These are phyloP conservation scores for Telopea speciosissima DNA, from an alignment of 177 flowering plant genomes.

Conservation along the genomic window DNA sequence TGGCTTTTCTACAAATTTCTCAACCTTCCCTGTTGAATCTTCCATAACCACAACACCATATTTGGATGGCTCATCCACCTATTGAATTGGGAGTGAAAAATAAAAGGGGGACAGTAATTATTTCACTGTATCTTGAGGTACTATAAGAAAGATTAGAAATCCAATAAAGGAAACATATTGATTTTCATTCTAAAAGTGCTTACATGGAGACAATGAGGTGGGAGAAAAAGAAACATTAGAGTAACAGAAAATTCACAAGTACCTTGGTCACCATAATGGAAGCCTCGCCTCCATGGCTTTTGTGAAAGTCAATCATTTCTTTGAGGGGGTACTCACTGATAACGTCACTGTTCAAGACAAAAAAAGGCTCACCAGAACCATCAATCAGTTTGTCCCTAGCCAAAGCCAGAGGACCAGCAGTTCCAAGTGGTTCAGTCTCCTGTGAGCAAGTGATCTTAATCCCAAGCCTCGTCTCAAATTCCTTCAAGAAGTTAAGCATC, in stretches of 20 bases:
- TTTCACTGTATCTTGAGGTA: background rate
- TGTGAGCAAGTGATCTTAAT: constrained; percentile 91
- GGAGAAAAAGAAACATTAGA: background rate
- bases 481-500: constrained; percentile 88
- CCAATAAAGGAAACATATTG: background rate
- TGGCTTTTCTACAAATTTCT: constrained; percentile 87
- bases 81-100: background rate
- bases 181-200: no score
- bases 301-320: constrained; percentile 88
- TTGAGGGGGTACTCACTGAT: constrained; percentile 88
- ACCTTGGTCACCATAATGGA: constrained; percentile 98
- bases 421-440: constrained; percentile 94
- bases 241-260: constrained; percentile 3
- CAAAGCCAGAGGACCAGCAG: constrained; percentile 93
- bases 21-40: constrained; percentile 74
- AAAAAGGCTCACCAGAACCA: constrained; percentile 83
- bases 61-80: constrained; percentile 97
- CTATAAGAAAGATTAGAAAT: background rate
- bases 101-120: background rate
- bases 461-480: constrained; percentile 71
- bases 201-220: background rate
- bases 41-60: constrained; percentile 95
- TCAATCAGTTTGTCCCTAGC: constrained; percentile 81
- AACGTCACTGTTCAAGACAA: constrained; percentile 95
- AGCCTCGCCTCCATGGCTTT: constrained; percentile 87